Evolutionary conservation across 2,329 filamentous ascomycete genomes (phyloP), one percentile per base, ranked within the genome.

Genomic region (Blumeriella jaapii): DNA sequence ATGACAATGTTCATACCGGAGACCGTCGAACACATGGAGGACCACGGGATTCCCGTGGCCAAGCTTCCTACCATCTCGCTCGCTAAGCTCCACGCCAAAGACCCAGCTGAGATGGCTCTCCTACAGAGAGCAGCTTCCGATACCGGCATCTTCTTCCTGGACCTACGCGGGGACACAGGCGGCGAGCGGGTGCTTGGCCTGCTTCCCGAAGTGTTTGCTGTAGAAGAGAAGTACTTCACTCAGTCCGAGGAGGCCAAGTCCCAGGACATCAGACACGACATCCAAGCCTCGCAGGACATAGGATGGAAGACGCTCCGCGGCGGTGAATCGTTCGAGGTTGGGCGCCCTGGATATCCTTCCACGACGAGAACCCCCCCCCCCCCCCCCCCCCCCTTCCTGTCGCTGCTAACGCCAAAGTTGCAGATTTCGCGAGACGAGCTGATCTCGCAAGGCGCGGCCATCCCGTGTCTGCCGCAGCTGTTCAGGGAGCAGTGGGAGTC

Each of bases 401-500:
- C 20, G n/a, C 20, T 38, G 31, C 37, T 38, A 23, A 34, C 18
- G 25, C 16, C 23, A 25, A 5, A 27, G 5, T 28, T n/a, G 5
- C 32, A 46, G 41, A 36, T 46, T 16, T 44, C 41, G 7, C 39
- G 41, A 19, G 38, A 46, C 18, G 44, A 46, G 28, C 19, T 44
- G 10, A 22, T 36, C 6, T 31, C 29, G 9, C 20, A 23, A 13
- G 24, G 33, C 11, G 30, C 16, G 25, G 36, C 36, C 9, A 31
- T 39, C 17, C 27, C 38, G 6, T 14, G 32, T 24, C 31, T 43
- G 12, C 35, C 39, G 15, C 33, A 34, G 23, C 22, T 32, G 16
- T 42, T 44, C 34, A 35, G 31, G 31, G 24, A 44, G 13, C 24
- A 39, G 15, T 37, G 41, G 44, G 19, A 33, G 10, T 34, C 39